A percentile compares a stretch with the other conserved stretches of the same genome.
These are phyloP conservation scores for Lindgomyces ingoldianus DNA, from an alignment of 495 filamentous ascomycete genomes.

Conservation along the genomic window DNA sequence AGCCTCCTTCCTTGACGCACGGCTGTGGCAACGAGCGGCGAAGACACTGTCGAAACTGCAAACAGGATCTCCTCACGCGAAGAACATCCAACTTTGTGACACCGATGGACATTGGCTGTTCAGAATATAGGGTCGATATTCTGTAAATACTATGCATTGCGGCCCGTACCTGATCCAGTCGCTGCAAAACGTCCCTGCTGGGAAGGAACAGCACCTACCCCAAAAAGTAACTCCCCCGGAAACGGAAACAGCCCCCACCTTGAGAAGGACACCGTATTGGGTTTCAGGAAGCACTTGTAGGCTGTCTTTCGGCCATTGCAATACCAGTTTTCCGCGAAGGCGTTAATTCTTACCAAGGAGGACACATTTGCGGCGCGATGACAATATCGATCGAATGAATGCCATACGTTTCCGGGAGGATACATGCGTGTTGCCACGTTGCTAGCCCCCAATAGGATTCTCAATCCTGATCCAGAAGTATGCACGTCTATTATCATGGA, in stretches of 20 bases:
- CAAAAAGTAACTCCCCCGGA: neutral
- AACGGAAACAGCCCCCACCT: neutral
- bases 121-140: neutral
- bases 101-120: neutral
- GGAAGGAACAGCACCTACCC: neutral
- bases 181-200: neutral
- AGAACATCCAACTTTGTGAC: neutral
- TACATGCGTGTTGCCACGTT: neutral
- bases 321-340: neutral
- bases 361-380: neutral
- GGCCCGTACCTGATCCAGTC: neutral
- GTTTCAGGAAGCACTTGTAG: neutral
- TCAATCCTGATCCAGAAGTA: too few species aligned
- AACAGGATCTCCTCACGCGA: neutral
- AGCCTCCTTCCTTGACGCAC: neutral
- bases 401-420: neutral
- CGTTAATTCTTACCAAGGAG: too few species aligned
- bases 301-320: neutral
- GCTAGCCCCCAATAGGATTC: neutral
- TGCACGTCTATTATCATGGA: too few species aligned
- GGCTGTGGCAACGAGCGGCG: neutral
- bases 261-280: neutral
- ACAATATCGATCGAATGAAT: neutral
- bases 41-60: neutral
- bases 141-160: neutral